Evolutionary conservation across 768 basidiomycete species (phyloP).

Genomic region (Rhizopogon roseolus): DNA sequence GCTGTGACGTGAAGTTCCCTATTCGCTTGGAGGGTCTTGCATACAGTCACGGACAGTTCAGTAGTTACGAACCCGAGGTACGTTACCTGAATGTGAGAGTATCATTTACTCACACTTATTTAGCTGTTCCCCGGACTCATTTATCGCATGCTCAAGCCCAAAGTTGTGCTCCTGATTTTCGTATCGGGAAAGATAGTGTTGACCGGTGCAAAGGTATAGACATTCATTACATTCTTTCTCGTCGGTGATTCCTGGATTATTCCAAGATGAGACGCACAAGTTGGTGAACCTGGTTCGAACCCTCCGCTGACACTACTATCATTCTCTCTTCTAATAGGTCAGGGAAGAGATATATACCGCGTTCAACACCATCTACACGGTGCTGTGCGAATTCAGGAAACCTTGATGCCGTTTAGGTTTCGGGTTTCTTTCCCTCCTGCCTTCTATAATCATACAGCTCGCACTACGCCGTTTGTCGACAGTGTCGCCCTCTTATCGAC

Average conservation of each 20-base stretch:
- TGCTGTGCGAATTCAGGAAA: constrained; percentile 92
- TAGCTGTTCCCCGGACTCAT: constrained; percentile 98
- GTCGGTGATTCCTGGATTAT: constrained; percentile 18
- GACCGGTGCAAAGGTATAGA: constrained; percentile 93
- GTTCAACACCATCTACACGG: constrained; percentile 99
- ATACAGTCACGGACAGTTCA: constrained; percentile 97
- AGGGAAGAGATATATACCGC: constrained; percentile 99
- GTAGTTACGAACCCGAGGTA: constrained; percentile 97
- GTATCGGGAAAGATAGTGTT: constrained; percentile 99
- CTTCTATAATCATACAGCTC: neutral
- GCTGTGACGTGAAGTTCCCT: constrained; percentile 98
- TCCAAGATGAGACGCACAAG: constrained; percentile 26
- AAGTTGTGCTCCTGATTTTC: constrained; percentile 97
- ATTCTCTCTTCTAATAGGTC: constrained; percentile 54
- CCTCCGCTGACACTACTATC: constrained; percentile 42
- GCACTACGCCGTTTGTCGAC: constrained; percentile 1
- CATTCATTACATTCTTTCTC: constrained; percentile 25
- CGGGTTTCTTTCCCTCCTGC: neutral
- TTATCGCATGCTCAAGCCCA: constrained; percentile 99
- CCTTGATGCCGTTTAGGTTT: constrained; percentile 38
- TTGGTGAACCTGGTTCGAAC: constrained; percentile 45
- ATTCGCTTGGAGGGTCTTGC: constrained; percentile 96
- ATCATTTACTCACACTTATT: neutral
- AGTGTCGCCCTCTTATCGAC: neutral
- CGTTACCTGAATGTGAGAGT: constrained; percentile 17